Evolutionary conservation across 345 rosid genomes (phyloP).

Genomic region (Hevea brasiliensis): DNA sequence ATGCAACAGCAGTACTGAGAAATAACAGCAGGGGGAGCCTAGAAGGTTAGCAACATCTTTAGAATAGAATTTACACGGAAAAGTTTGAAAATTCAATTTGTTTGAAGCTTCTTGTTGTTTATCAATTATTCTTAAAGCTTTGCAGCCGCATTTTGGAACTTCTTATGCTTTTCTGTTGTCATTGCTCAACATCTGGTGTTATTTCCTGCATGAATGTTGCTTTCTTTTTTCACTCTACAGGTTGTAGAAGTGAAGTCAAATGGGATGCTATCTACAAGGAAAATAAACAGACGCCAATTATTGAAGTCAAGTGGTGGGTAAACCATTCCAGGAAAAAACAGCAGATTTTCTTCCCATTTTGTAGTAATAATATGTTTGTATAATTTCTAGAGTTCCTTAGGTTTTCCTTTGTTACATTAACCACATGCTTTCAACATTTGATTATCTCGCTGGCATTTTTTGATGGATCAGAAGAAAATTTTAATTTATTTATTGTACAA

Average conservation of each 20-base stretch:
- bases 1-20: too few relatives aligned
- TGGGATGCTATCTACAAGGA: slow-evolving; percentile 74
- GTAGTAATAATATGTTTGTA: background rate
- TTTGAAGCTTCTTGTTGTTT: background rate
- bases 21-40: background rate
- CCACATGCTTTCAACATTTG: background rate
- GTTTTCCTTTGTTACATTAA: background rate
- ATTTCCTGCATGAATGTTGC: background rate
- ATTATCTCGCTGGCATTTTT: background rate
- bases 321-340: background rate
- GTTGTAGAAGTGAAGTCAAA: slow-evolving; percentile 85
- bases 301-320: slow-evolving; percentile 82
- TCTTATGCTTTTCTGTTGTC: background rate
- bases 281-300: slow-evolving; percentile 78
- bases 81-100: background rate
- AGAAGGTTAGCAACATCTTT: background rate
- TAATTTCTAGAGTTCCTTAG: background rate
- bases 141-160: background rate
- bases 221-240: slow-evolving; percentile 32
- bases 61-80: background rate
- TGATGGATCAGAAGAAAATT: background rate
- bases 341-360: slow-evolving; percentile 10
- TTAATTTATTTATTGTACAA: background rate
- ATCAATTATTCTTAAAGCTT: background rate
- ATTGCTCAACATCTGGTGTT: background rate